Percentiles rank a stretch among this genome's conserved stretches.
These are phyloP conservation scores for Coccomyxa subellipsoidea DNA, from an alignment of 163 green algal species.

Conservation along the genomic window DNA sequence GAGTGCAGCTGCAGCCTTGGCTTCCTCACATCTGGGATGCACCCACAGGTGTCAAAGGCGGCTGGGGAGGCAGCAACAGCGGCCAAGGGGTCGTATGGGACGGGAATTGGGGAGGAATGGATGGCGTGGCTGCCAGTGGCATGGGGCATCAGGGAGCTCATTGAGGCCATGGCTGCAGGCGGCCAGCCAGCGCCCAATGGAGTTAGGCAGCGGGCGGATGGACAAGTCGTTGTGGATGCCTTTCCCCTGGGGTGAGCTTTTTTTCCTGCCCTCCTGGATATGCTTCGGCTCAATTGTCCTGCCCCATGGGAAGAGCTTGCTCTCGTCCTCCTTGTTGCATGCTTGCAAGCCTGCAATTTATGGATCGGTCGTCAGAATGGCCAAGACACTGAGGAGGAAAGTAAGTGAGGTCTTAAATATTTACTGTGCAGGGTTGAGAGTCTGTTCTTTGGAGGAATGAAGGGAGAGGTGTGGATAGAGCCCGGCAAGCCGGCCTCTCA, in stretches of 20 bases:
- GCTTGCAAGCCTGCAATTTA: not conserved
- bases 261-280: not conserved
- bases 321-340: too few species aligned
- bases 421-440: conserved; percentile 24
- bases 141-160: conserved; percentile 45
- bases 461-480: conserved; percentile 74
- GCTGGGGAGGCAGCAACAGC: not conserved
- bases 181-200: conserved; percentile 23
- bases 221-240: conserved; percentile 54
- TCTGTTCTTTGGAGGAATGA: conserved; percentile 58
- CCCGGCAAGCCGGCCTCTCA: conserved; percentile 60
- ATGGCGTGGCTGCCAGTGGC: conserved; percentile 40
- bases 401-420: too few species aligned
- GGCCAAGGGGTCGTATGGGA: conserved; percentile 6
- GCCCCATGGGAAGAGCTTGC: too few species aligned
- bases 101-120: conserved; percentile 11
- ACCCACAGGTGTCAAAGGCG: not conserved
- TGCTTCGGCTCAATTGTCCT: too few species aligned
- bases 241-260: conserved; percentile 29
- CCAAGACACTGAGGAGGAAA: too few species aligned
- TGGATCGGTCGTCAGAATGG: too few species aligned
- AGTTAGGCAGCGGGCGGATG: conserved; percentile 26
- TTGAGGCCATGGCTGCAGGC: conserved; percentile 41
- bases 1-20: too few species aligned
- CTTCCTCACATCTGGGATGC: not conserved